Base-by-base conservation (phyloP, 2,329 filamentous ascomycete species). In the Claviceps maximensis region DNA sequence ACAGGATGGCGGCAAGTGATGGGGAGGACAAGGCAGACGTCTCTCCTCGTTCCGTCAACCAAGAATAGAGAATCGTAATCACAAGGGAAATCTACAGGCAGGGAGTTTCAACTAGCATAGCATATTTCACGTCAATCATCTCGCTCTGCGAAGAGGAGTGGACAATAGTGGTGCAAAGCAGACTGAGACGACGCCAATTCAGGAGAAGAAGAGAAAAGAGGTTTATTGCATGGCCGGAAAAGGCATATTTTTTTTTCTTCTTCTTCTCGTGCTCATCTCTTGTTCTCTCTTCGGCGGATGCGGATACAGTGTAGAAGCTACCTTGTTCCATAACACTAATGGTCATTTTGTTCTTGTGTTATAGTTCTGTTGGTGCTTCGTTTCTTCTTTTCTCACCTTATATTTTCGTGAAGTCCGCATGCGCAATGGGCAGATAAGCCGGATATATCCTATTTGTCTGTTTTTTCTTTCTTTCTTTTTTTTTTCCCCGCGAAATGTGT, bases 81-180 rank as follows among this genome's bases (percentile, higher is more conserved):
- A 27, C 15, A 17, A 27, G 41, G 33, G 21, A 31, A 38, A 38
- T 44, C 23, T 21, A 25, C 17, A 8, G 38, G 29, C 29, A 36
- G 8, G 23, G 62, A 61, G 60, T 58, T 63, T 61, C 49, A 55
- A 61, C 51, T 58, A 61, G 56, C 57, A 52, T 58, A 61, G 56
- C 57, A 59, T 56, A 50, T 57, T 57, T 50, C 36, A 38, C 36
- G n/a, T 38, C 3, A 38, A 7, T 17, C 1, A n/a, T n/a, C 15
- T 38, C 7, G 15, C 15, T 38, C 17, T n/a, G 36, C 12, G 33
- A 33, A 33, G 31, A 33, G 29, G 29, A 9, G 31, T 33, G n/a
- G n/a, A n/a, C n/a, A n/a, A n/a, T n/a, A n/a, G n/a, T n/a, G n/a
- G n/a, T 33, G 31, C 31, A 33, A 33, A 33, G 31, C 33, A 36